Evolutionary conservation across 768 basidiomycete species (phyloP), one percentile per base, ranked within the genome.

Genomic region (Dacryopinax primogenitus): DNA sequence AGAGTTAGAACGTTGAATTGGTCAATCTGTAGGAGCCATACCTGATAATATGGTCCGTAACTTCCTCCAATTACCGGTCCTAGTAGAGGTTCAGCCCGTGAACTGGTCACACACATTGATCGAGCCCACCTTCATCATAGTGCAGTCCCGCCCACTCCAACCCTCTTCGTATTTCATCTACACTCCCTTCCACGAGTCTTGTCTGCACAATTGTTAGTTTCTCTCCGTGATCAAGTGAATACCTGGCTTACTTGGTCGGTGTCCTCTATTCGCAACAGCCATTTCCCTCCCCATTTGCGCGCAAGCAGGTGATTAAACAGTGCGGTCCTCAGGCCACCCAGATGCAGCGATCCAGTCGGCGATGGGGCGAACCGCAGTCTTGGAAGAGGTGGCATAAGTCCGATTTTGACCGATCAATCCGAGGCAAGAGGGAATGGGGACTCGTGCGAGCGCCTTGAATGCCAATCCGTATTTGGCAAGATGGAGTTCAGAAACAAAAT

Each of bases 311-410:
- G 83, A 71, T 98, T 98, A 76, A 92, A 95, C 1, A 99, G 77
- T 0, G 94, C 96, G 64, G 94, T 98, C 18, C 96, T 78, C 15
- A 99, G 83, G 0, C 96, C 96, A 0, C 96, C 96, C 1, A 99
- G 84, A 74, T 99, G 96, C 3, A 98, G 78, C 33, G 87, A 82
- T 1, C 96, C 96, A 0, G 96, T 99, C 0, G 96, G 96, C 0
- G 96, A 98, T 0, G 96, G 96, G 1, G 95, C 96, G 74, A 99
- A 98, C 16, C 96, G 86, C 16, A 98, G 75, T 18, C 92, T 78
- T 13, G 73, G 67, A 18, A 58, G 15, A 26, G 51, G 51, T 21
- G 51, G 51, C 51, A 58, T 58, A 58, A n/a, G n/a, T n/a, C n/a
- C n/a, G n/a, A n/a, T n/a, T n/a, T n/a, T n/a, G n/a, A n/a, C n/a